phyloP scores from a whole-genome alignment of 2,329 filamentous ascomycete species.

The Zalaria sp. region DNA sequence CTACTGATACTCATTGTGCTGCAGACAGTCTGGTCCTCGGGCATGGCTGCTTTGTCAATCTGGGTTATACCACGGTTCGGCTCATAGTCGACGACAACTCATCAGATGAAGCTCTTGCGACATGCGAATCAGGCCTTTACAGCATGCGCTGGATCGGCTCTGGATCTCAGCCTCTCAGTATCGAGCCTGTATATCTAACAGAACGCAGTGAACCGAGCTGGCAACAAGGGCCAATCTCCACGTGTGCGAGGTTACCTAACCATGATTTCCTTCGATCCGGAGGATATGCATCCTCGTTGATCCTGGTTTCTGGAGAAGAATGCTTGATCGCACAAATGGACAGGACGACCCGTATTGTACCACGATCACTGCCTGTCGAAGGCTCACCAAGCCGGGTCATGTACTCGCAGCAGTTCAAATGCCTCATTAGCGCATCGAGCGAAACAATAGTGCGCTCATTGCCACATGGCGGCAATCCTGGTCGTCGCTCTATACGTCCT shows the following conservation, averaged over 20 bases:
- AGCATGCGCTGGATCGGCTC: constrained; percentile 13
- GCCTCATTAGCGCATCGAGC: constrained; percentile 34
- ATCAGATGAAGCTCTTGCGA: constrained; percentile 16
- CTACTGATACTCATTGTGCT: too few relatives aligned
- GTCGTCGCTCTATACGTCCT: constrained; percentile 23
- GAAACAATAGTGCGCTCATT: constrained; percentile 18
- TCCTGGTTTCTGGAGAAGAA: constrained; percentile 13
- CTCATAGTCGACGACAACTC: constrained; percentile 2
- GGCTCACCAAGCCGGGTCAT: constrained; percentile 28
- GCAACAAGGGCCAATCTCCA: constrained; percentile 20
- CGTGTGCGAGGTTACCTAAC: not conserved
- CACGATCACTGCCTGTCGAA: constrained; percentile 23
- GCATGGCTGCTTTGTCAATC: not conserved
- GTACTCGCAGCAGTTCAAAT: constrained; percentile 29
- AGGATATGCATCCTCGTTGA: not conserved
- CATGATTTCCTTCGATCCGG: not conserved
- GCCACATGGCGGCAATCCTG: not conserved
- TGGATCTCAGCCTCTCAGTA: constrained; percentile 6
- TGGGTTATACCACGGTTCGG: constrained; percentile 6
- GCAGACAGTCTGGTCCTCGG: too few relatives aligned
- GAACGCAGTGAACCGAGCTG: constrained; percentile 15
- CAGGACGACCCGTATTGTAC: constrained; percentile 24
- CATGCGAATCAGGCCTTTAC: constrained; percentile 25
- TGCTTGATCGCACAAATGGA: constrained; percentile 35
- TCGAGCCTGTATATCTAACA: constrained; percentile 25